These are phyloP conservation scores for Mucor circinelloides DNA, from an alignment of 371 early-diverging fungal species.

Conservation along the genomic window DNA sequence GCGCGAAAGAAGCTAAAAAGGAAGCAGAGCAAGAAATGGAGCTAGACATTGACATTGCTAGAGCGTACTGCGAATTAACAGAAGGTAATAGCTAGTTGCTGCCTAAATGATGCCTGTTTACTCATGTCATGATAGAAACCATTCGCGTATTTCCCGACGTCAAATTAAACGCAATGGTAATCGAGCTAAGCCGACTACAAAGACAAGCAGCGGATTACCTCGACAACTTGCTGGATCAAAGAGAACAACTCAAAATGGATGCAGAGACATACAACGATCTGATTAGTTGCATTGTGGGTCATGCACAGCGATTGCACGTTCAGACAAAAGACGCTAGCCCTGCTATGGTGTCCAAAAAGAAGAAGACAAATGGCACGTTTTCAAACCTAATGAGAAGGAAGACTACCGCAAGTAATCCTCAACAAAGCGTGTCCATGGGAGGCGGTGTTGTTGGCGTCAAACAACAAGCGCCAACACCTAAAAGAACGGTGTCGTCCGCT, in stretches of 20 bases:
- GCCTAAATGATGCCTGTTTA: neutral
- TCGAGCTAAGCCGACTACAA: constrained; percentile 53
- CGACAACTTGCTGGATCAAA: constrained; percentile 76
- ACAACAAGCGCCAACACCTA: constrained; percentile 23
- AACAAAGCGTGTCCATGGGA: constrained; percentile 46
- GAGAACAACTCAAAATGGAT: constrained; percentile 85
- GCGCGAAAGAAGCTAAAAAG: constrained; percentile 17
- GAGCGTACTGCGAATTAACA: constrained; percentile 55
- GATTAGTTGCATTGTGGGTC: constrained; percentile 80
- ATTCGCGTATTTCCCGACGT: constrained; percentile 62
- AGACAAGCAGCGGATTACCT: constrained; percentile 66
- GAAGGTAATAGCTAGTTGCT: constrained; percentile 33
- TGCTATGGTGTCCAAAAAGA: constrained; percentile 53
- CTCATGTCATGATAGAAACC: constrained; percentile 44
- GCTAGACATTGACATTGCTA: constrained; percentile 54
- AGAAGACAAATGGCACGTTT: constrained; percentile 33
- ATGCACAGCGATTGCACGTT: constrained; percentile 61
- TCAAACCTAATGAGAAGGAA: constrained; percentile 37
- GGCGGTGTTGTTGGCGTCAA: constrained; percentile 55
- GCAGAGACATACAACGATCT: constrained; percentile 87
- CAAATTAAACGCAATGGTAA: constrained; percentile 59
- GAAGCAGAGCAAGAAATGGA: constrained; percentile 46
- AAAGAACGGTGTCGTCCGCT: constrained; percentile 15
- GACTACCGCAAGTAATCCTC: constrained; percentile 14
- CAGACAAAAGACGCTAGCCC: constrained; percentile 54